A percentile compares a stretch with the other conserved stretches of the same genome.
Evolutionary conservation across 2,329 filamentous ascomycete genomes (phyloP).

Genomic region (Chaetomium sp.): DNA sequence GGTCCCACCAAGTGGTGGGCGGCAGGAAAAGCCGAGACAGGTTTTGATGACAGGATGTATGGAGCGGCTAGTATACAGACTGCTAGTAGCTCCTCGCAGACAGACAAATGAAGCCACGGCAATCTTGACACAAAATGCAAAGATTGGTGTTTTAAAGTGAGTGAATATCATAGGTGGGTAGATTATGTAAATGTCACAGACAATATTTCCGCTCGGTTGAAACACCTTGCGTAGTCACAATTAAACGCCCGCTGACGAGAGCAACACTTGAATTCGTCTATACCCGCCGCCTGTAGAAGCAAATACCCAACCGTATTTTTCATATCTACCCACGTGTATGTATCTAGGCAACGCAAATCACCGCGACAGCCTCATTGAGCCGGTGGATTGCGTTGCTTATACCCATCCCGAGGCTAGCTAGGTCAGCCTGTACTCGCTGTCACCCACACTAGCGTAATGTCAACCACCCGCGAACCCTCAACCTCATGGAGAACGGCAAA

Average conservation of each 20-base stretch:
- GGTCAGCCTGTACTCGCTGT: neutral
- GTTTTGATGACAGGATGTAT: conserved; percentile 13
- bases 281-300: neutral
- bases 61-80: conserved; percentile 6
- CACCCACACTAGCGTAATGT: no score
- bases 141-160: neutral
- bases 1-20: conserved; percentile 38
- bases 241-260: no score
- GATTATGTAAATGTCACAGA: no score
- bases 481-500: no score
- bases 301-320: neutral
- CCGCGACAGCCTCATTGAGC: no score
- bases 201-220: no score
- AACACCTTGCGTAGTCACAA: no score
- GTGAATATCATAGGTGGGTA: neutral
- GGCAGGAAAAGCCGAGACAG: conserved; percentile 21
- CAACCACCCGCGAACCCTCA: no score
- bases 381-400: neutral
- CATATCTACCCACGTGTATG: neutral
- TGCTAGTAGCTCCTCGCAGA: conserved; percentile 23
- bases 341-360: neutral
- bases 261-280: neutral
- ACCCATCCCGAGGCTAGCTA: neutral
- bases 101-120: conserved; percentile 26
- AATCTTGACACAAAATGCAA: conserved; percentile 8